These are phyloP conservation scores for Lactarius hengduanensis DNA, from an alignment of 768 basidiomycete species.

Conservation along the genomic window DNA sequence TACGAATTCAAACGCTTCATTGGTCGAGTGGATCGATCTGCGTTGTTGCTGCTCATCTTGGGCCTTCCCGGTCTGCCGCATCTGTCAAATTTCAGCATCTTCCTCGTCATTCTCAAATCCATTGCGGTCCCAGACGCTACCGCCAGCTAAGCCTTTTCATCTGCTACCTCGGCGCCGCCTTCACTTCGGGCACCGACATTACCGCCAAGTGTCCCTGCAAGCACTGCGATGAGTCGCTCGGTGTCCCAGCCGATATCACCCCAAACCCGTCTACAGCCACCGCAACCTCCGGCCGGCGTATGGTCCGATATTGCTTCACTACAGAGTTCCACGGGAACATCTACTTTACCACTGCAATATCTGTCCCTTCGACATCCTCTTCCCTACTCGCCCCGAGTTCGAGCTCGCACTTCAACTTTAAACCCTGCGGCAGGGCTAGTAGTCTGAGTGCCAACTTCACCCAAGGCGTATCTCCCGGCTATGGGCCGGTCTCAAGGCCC, in stretches of 20 bases:
- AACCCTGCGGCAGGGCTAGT: slow-evolving; percentile 29
- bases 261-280: slow-evolving; percentile 15
- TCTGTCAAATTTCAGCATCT: slow-evolving; percentile 18
- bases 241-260: slow-evolving; percentile 39
- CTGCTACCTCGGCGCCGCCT: slow-evolving; percentile 14
- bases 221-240: slow-evolving; percentile 32
- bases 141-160: slow-evolving; percentile 23
- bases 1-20: slow-evolving; percentile 76
- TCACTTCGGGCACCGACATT: slow-evolving; percentile 5
- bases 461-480: slow-evolving; percentile 16
- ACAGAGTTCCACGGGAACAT: slow-evolving; percentile 27
- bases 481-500: slow-evolving; percentile 29
- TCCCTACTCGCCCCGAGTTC: slow-evolving; percentile 22
- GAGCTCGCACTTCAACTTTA: slow-evolving; percentile 14
- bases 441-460: slow-evolving; percentile 25
- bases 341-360: slow-evolving; percentile 33
- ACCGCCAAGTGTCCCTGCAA: background rate
- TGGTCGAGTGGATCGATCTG: slow-evolving; percentile 32
- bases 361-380: slow-evolving; percentile 24
- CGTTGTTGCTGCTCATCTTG: slow-evolving; percentile 35
- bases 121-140: slow-evolving; percentile 30
- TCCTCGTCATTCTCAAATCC: slow-evolving; percentile 11
- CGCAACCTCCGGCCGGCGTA: slow-evolving; percentile 18
- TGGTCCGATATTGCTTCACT: slow-evolving; percentile 34
- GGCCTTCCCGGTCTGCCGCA: slow-evolving; percentile 35